These are phyloP conservation scores for Tricholoma hemisulphureum DNA, from an alignment of 768 basidiomycete genomes.

Conservation along the genomic window DNA sequence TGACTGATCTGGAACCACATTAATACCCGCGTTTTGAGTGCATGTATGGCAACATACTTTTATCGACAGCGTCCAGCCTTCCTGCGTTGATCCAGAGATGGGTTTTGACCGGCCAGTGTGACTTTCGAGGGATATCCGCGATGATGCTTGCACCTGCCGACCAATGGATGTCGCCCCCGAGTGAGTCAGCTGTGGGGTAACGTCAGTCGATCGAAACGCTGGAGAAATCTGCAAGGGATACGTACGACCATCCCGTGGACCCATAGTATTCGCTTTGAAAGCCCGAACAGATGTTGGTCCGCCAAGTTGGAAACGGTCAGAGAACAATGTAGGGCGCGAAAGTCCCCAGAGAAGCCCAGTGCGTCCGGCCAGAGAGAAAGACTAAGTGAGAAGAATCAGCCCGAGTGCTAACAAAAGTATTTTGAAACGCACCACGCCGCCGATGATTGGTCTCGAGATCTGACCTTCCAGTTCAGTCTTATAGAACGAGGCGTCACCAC, in stretches of 20 bases:
- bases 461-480: conserved; percentile 71
- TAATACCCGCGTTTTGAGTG: neutral
- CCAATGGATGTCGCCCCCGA: conserved; percentile 84
- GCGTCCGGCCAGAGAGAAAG: conserved; percentile 69
- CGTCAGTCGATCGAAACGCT: neutral
- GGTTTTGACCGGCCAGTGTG: conserved; percentile 82
- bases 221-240: conserved; percentile 4
- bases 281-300: conserved; percentile 84
- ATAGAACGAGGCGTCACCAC: conserved; percentile 75
- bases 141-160: conserved; percentile 74
- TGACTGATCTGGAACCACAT: conserved; percentile 30
- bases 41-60: conserved; percentile 38
- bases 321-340: conserved; percentile 51
- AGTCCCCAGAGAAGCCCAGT: conserved; percentile 72
- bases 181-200: conserved; percentile 61
- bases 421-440: conserved; percentile 53
- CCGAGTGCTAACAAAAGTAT: neutral
- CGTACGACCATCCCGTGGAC: conserved; percentile 72
- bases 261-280: conserved; percentile 75
- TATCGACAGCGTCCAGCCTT: conserved; percentile 59
- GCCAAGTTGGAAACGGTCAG: conserved; percentile 91
- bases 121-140: conserved; percentile 66
- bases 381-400: conserved; percentile 41
- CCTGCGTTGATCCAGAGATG: conserved; percentile 82
- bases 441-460: conserved; percentile 53